These are phyloP conservation scores for Apophysomyces trapeziformis DNA, from an alignment of 371 early-diverging fungal species.

Conservation along the genomic window DNA sequence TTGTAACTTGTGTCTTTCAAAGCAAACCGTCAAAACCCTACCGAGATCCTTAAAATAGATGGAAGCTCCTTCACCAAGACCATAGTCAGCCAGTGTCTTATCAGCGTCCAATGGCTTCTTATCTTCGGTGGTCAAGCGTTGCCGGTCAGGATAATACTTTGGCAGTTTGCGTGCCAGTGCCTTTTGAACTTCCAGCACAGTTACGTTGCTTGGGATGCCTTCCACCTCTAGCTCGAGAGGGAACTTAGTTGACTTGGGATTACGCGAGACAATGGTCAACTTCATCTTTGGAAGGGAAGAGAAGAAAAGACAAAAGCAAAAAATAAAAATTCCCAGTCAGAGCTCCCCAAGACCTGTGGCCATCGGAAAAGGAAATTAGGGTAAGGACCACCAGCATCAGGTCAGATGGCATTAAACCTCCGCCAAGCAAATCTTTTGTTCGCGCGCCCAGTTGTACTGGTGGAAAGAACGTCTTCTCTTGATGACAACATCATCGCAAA, in stretches of 20 bases:
- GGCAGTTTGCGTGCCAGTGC: constrained; percentile 67
- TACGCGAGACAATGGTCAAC: constrained; percentile 48
- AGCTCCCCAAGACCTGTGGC: not conserved
- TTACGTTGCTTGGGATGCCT: constrained; percentile 54
- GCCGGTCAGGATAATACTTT: constrained; percentile 73
- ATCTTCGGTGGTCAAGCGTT: constrained; percentile 73
- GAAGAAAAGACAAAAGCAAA: constrained; percentile 4
- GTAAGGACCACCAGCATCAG: too few species aligned
- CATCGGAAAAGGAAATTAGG: not conserved
- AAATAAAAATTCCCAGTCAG: not conserved
- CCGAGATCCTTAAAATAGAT: constrained; percentile 87
- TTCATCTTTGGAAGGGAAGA: constrained; percentile 35
- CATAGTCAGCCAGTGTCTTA: constrained; percentile 62
- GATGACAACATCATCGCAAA: too few species aligned
- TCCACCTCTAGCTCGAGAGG: constrained; percentile 68
- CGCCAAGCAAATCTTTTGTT: too few species aligned
- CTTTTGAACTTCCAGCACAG: constrained; percentile 64
- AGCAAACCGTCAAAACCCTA: constrained; percentile 16
- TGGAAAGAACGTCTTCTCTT: too few species aligned
- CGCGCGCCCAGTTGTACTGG: too few species aligned
- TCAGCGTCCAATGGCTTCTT: constrained; percentile 58
- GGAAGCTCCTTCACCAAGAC: constrained; percentile 63
- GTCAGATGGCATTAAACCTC: too few species aligned
- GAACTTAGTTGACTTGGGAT: constrained; percentile 49
- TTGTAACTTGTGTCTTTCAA: not conserved